Conservation (phyloP, 1,284 basidiomycete genomes). For the Apiotrichum porosum region DNA sequence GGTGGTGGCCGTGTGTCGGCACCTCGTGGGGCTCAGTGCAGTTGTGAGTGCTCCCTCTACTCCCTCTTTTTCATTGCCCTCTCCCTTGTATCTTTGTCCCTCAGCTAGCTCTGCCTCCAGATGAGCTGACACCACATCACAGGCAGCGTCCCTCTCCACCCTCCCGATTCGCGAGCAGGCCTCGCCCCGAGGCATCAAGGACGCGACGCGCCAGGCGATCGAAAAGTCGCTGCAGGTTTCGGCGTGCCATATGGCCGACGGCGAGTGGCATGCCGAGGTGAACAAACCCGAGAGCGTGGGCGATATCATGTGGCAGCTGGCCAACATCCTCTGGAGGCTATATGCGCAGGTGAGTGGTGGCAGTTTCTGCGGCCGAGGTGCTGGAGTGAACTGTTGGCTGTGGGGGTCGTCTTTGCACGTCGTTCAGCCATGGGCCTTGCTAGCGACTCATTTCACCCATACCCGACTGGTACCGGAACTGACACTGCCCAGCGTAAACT, state of each 20-base stretch:
- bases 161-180: conserved; percentile 23
- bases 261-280: conserved; percentile 19
- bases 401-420: too few species aligned
- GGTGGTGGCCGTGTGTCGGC: conserved; percentile 16
- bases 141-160: conserved; percentile 30
- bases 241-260: conserved; percentile 14
- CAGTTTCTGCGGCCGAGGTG: too few species aligned
- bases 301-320: conserved; percentile 35
- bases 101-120: too few species aligned
- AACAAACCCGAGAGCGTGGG: conserved; percentile 19
- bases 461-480: too few species aligned
- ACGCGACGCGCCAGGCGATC: conserved; percentile 38
- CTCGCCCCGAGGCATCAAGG: conserved; percentile 35
- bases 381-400: neutral
- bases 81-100: too few species aligned
- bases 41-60: conserved; percentile 10
- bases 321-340: conserved; percentile 39
- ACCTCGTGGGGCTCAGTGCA: conserved; percentile 7
- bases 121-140: neutral
- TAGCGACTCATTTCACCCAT: too few species aligned
- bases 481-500: conserved; percentile 28
- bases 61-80: neutral
- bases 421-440: too few species aligned
- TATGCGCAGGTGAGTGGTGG: conserved; percentile 35
- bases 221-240: conserved; percentile 35